Base-by-base conservation (phyloP, 768 basidiomycete species). In the Crepidotus variabilis region DNA sequence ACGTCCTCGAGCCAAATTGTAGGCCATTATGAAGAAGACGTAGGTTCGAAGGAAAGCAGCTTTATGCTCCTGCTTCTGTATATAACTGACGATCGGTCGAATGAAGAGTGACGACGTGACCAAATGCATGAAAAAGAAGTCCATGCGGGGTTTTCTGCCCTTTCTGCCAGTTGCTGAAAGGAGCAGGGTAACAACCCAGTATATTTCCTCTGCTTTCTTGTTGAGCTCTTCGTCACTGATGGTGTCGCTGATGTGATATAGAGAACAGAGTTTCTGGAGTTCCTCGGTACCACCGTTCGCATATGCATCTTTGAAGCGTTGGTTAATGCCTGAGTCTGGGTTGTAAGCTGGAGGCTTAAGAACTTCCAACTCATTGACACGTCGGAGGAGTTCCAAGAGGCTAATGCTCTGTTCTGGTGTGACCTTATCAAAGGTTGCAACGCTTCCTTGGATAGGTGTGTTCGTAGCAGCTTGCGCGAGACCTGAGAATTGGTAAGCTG, bases 101-200 rank as follows among this genome's bases (percentile, higher is more conserved):
- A 85, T 60, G 67, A 84, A 82, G 4, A 83, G 60, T 7, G 80
- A 72, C 34, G 76, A 77, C 9, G 77, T 85, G 47, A 85, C 70
- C 47, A 83, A 61, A 60, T 85, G 84, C 81, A 82, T 80, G 51
- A 85, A 67, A 77, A 83, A 82, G 69, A 85, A 79, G 53, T 78
- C 83, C 24, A 85, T 63, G 3, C 83, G 71, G 6, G 80, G 78
- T 60, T 78, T 75, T 39, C 76, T 69, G 2, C 77, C 80, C 22
- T 65, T 68, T 59, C 74, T 77, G 21, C 82, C 73, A 0, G 79
- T 77, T 0, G 74, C 79, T 24, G 75, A 75, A 33, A 82, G 68
- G 16, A 85, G 71, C 6, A 84, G 70, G 1, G 79, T 77, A 16
- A 73, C 69, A 5, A 66, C 61, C 77, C 80, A 84, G 20, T 82